phyloP scores from a whole-genome alignment of 2,329 filamentous ascomycete genomes.

The Aspergillus viridinutans region DNA sequence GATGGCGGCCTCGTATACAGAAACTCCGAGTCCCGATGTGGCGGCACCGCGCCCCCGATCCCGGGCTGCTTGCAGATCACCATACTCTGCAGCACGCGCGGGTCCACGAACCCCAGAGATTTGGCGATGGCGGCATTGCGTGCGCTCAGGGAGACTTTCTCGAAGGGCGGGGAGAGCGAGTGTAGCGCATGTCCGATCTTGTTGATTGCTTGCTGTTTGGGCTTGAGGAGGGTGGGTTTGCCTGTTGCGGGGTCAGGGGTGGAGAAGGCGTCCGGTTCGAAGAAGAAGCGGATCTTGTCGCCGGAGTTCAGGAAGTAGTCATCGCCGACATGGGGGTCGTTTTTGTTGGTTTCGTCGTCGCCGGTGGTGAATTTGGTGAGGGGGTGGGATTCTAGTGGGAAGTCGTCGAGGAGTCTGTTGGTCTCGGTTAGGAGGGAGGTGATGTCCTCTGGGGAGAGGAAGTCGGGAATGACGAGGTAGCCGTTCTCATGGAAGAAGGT shows the following conservation, averaged over 20 bases:
- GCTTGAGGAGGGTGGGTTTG: constrained; percentile 63
- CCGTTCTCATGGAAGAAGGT: constrained; percentile 73
- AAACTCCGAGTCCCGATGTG: constrained; percentile 91
- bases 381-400: constrained; percentile 78
- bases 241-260: constrained; percentile 39
- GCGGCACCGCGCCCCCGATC: constrained; percentile 84
- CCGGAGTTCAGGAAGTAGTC: constrained; percentile 88
- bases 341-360: constrained; percentile 54
- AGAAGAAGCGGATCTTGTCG: constrained; percentile 94
- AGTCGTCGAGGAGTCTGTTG: constrained; percentile 65
- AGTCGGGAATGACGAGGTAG: constrained; percentile 81
- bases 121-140: constrained; percentile 62
- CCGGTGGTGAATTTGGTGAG: constrained; percentile 93
- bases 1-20: constrained; percentile 84
- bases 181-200: constrained; percentile 81
- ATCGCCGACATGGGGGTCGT: constrained; percentile 73
- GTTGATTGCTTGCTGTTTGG: constrained; percentile 83
- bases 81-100: constrained; percentile 86
- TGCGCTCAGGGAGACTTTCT: constrained; percentile 42
- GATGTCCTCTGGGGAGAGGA: constrained; percentile 64
- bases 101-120: constrained; percentile 69
- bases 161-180: constrained; percentile 63
- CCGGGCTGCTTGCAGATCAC: constrained; percentile 97
- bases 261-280: constrained; percentile 85
- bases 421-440: constrained; percentile 69